A percentile compares a stretch with the other conserved stretches of the same genome.
phyloP scores from a whole-genome alignment of 495 filamentous ascomycete genomes.

The Lepidopterella palustris region DNA sequence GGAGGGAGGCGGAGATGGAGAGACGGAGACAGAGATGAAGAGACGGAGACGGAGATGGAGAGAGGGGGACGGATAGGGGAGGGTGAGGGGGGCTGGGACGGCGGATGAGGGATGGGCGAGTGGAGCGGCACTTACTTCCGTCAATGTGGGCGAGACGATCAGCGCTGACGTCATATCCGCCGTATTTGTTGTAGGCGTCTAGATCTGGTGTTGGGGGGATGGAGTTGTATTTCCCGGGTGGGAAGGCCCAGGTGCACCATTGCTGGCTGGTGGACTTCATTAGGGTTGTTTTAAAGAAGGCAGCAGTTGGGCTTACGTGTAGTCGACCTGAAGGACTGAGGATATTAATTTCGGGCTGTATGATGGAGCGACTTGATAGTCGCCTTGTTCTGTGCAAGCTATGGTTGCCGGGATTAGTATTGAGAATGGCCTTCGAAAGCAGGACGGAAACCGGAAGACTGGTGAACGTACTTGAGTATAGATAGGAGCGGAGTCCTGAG shows the following conservation, averaged over 20 bases:
- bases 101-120: too few species aligned
- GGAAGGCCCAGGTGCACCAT: conserved; percentile 48
- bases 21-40: too few species aligned
- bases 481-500: conserved; percentile 37
- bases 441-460: neutral
- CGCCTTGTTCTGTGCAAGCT: conserved; percentile 45
- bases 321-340: conserved; percentile 40
- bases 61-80: too few species aligned
- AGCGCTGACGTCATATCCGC: conserved; percentile 41
- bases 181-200: conserved; percentile 38
- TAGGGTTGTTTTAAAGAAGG: neutral
- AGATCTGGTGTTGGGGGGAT: conserved; percentile 41
- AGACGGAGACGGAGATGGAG: too few species aligned
- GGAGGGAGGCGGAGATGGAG: too few species aligned
- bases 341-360: conserved; percentile 40
- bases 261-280: conserved; percentile 33
- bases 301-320: conserved; percentile 30
- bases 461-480: conserved; percentile 33
- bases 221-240: conserved; percentile 38
- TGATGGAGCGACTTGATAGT: conserved; percentile 42
- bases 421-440: neutral
- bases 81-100: too few species aligned
- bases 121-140: conserved; percentile 37
- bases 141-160: conserved; percentile 46
- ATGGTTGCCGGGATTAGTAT: too few species aligned